Percentiles rank a stretch among this genome's conserved stretches.
Evolutionary conservation across 2,329 filamentous ascomycete genomes (phyloP).

Genomic region (Fusarium verrucosum): DNA sequence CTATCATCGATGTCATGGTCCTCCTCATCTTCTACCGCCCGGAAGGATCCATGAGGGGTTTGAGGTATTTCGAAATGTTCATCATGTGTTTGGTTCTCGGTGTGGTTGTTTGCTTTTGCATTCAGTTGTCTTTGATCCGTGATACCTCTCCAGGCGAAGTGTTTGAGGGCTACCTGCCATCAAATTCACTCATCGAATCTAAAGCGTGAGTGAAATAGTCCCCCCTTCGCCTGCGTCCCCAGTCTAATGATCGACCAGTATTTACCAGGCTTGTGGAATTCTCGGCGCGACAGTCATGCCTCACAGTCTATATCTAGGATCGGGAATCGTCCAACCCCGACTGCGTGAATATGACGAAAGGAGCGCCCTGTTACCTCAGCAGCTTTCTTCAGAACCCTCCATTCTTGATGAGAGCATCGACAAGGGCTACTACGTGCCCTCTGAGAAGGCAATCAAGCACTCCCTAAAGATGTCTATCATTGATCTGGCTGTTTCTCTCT

Average conservation of each 20-base stretch:
- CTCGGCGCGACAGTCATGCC: constrained; percentile 80
- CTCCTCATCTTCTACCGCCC: constrained; percentile 74
- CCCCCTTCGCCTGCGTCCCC: no score
- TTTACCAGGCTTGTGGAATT: constrained; percentile 79
- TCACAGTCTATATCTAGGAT: constrained; percentile 73
- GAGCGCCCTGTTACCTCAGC: accelerated
- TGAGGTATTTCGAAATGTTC: constrained; percentile 73
- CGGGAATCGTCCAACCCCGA: constrained; percentile 73
- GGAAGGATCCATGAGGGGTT: constrained; percentile 64
- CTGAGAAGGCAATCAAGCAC: constrained; percentile 74
- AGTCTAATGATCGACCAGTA: neutral
- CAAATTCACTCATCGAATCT: constrained; percentile 64
- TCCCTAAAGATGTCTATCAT: constrained; percentile 78
- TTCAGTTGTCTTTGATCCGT: constrained; percentile 70
- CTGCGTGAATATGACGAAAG: constrained; percentile 67
- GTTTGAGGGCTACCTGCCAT: constrained; percentile 72
- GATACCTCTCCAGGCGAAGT: constrained; percentile 66
- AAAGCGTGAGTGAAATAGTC: constrained; percentile 54
- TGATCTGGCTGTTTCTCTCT: constrained; percentile 76
- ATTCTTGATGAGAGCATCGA: constrained; percentile 38
- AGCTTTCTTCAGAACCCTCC: neutral
- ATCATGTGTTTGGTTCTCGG: constrained; percentile 71
- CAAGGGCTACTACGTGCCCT: constrained; percentile 73
- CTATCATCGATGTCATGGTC: constrained; percentile 73
- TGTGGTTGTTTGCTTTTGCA: constrained; percentile 75